These are phyloP conservation scores for Jimgerdemannia lactiflua DNA, from an alignment of 192 early-diverging fungal genomes.

Conservation along the genomic window DNA sequence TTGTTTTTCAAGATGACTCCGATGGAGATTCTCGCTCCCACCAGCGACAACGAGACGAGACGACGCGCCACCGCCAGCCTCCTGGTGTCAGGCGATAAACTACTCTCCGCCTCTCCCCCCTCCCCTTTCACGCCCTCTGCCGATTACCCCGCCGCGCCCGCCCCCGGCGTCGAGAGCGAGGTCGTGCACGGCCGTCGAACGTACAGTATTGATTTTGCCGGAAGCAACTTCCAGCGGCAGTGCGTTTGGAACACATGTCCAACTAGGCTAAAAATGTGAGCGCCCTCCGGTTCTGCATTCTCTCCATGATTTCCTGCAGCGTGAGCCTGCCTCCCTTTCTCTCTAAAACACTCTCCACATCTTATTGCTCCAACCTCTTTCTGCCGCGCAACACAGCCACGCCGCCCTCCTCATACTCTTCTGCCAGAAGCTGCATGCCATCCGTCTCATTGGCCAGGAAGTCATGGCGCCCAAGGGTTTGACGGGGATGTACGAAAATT, in stretches of 20 bases:
- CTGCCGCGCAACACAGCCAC: slow-evolving; percentile 18
- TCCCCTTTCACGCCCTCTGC: too few relatives aligned
- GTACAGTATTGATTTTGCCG: slow-evolving; percentile 20
- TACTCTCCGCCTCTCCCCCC: too few relatives aligned
- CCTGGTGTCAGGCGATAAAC: too few relatives aligned
- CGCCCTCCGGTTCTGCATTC: too few relatives aligned
- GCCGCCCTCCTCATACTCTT: slow-evolving; percentile 23
- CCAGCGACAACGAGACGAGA: too few relatives aligned
- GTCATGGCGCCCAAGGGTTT: slow-evolving; percentile 36
- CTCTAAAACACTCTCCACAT: too few relatives aligned
- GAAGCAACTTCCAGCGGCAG: slow-evolving; percentile 10
- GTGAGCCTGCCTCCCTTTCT: too few relatives aligned
- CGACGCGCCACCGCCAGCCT: too few relatives aligned
- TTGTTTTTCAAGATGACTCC: too few relatives aligned
- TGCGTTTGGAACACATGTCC: slow-evolving; percentile 9
- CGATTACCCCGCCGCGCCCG: too few relatives aligned
- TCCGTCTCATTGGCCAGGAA: slow-evolving; percentile 21
- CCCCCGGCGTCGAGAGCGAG: slow-evolving; percentile 2
- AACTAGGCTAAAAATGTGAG: slow-evolving; percentile 18
- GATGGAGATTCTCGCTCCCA: too few relatives aligned
- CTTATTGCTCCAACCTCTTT: not conserved
- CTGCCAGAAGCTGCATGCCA: slow-evolving; percentile 19
- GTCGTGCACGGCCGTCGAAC: slow-evolving; percentile 10
- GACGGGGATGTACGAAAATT: slow-evolving; percentile 36
- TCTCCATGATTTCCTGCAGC: too few relatives aligned